Evolutionary conservation across 306 rosid species (phyloP), one percentile per base, ranked within the genome.

Genomic region (Trifolium subterraneum): DNA sequence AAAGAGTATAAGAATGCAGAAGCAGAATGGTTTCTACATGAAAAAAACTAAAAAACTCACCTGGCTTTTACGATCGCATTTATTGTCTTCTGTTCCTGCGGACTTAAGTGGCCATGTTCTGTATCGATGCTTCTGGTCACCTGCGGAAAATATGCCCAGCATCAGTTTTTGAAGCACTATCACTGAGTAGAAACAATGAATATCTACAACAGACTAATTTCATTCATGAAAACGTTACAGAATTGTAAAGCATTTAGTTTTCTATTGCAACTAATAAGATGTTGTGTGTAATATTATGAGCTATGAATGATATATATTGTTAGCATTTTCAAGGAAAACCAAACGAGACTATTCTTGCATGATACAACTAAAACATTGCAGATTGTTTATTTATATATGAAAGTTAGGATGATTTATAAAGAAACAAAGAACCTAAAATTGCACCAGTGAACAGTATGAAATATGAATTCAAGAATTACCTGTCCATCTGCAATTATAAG

Each of bases 401-500:
- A 25, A 67, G 44, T 73, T 59, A 13, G 25, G 72, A 64, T 52
- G n/a, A 70, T 22, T 54, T 48, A 35, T 12, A 51, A 59, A 70
- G 36, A 73, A 58, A 22, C 55, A 38, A 62, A 69, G 56, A 20
- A 54, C 68, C 29, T 31, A 29, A 38, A 12, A 67, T 64, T 58
- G 68, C 27, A n/a, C 29, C 13, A 18, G 18, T 71, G 64, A 31
- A 80, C 68, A 18, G 23, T 10, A 31, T 44, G 69, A 55, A 27
- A 44, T 80, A 41, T 69, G 65, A 38, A 75, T 16, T 11, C 23
- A 70, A 71, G 33, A 76, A 47, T 64, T 70, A 91, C 97, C 87
- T 91, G 97, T 52, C 97, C 97, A 61, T 91, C 97, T 9, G 93
- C 96, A 76, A 89, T 91, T 72, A 91, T 86, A 50, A 91, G 80